Conservation (phyloP, 148 eudicot species). For the Vaccinium corymbosum region DNA sequence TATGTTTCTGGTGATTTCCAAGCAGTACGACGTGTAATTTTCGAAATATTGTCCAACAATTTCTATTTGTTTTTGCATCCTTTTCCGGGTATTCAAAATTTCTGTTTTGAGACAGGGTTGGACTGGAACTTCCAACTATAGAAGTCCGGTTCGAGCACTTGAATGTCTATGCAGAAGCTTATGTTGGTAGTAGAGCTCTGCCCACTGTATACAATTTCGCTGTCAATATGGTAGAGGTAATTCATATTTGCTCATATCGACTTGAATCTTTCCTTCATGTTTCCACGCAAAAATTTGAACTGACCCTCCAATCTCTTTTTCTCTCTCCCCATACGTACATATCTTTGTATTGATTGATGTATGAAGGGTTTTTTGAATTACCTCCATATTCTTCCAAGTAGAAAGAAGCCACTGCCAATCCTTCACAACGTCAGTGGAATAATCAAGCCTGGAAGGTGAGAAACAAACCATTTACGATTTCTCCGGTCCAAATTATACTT, state of each 20-base stretch:
- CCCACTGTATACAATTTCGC: background rate
- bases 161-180: background rate
- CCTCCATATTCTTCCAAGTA: conserved; percentile 4
- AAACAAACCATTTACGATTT: background rate
- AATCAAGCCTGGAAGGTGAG: conserved; percentile 5
- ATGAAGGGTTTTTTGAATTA: background rate
- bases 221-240: conserved; percentile 4
- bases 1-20: background rate
- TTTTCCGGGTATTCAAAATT: background rate
- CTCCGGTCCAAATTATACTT: background rate
- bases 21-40: background rate
- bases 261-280: background rate
- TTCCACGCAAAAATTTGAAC: background rate
- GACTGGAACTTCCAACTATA: background rate
- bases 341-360: background rate
- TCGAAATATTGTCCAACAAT: background rate
- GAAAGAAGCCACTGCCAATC: background rate
- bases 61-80: background rate
- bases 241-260: background rate
- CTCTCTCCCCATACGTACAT: background rate
- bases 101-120: background rate
- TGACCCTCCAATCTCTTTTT: background rate
- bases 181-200: background rate
- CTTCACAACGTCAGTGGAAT: background rate
- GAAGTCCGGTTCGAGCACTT: background rate